Conservation (phyloP, 2,329 filamentous ascomycete species). For the Magnaporthiopsis rhizophila region DNA sequence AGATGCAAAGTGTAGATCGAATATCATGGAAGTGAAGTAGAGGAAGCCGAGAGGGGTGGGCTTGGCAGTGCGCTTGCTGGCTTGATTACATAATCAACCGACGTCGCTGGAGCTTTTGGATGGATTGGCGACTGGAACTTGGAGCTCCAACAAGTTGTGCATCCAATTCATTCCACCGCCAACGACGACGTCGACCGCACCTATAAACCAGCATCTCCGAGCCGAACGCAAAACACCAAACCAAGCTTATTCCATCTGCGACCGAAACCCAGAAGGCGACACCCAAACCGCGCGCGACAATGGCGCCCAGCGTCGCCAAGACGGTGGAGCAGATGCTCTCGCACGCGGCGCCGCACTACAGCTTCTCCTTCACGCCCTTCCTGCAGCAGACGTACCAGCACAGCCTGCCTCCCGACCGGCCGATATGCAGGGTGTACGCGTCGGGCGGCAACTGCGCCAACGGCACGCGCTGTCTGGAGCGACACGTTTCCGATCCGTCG, state of each 20-base stretch:
- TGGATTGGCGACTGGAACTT: too few relatives aligned
- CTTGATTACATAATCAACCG: neutral
- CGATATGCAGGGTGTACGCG: conserved; percentile 73
- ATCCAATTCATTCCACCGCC: neutral
- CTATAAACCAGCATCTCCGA: neutral
- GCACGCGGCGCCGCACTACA: conserved; percentile 49
- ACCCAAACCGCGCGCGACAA: neutral
- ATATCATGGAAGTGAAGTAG: too few relatives aligned
- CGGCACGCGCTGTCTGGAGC: conserved; percentile 76
- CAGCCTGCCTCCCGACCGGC: conserved; percentile 68
- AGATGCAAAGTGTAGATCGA: too few relatives aligned
- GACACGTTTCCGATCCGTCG: conserved; percentile 46
- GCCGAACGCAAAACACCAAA: neutral
- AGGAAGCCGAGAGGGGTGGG: too few relatives aligned
- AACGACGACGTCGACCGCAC: neutral
- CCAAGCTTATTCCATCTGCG: neutral
- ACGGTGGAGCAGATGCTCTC: conserved; percentile 44
- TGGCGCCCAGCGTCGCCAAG: conserved; percentile 4
- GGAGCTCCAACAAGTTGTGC: too few relatives aligned
- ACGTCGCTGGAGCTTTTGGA: neutral
- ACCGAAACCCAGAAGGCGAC: neutral
- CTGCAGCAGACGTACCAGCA: conserved; percentile 77
- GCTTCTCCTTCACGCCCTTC: conserved; percentile 81
- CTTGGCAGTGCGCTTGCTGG: too few relatives aligned
- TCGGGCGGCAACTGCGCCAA: conserved; percentile 79